phyloP scores from a whole-genome alignment of 352 stramenopile genomes.

The Sclerospora graminicola region DNA sequence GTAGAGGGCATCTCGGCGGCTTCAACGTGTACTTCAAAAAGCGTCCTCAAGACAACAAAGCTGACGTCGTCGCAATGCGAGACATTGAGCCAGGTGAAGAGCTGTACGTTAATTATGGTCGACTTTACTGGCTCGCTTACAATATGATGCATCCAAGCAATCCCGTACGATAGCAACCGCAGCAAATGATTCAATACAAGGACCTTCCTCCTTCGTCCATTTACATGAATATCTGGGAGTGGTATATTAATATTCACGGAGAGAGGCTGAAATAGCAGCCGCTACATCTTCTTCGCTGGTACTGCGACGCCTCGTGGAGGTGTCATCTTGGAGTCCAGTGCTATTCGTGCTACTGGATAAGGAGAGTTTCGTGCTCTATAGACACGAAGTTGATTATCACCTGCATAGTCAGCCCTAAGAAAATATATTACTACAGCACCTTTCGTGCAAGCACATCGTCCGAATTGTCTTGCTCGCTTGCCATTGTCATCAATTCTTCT shows the following conservation, averaged over 20 bases:
- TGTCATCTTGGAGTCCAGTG: slow-evolving; percentile 10
- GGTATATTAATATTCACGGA: slow-evolving; percentile 47
- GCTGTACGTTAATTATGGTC: slow-evolving; percentile 75
- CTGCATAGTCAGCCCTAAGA: background rate
- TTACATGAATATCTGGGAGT: background rate
- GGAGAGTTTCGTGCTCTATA: slow-evolving; percentile 30
- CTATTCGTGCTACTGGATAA: slow-evolving; percentile 26
- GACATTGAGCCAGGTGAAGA: slow-evolving; percentile 53
- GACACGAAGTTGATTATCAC: background rate
- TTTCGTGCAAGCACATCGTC: slow-evolving; percentile 34
- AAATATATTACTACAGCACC: slow-evolving; percentile 10
- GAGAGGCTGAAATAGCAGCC: slow-evolving; percentile 48
- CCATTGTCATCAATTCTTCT: slow-evolving; percentile 3
- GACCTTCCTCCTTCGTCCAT: background rate
- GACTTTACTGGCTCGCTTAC: slow-evolving; percentile 75
- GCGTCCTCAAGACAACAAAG: slow-evolving; percentile 29
- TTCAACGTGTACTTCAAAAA: slow-evolving; percentile 80
- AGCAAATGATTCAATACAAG: slow-evolving; percentile 1
- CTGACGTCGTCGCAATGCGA: slow-evolving; percentile 46
- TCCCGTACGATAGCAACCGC: slow-evolving; percentile 29
- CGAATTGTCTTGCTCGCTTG: slow-evolving; percentile 19
- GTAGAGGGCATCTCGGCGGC: slow-evolving; percentile 28
- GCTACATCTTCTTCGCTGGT: slow-evolving; percentile 52
- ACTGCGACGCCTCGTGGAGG: slow-evolving; percentile 21
- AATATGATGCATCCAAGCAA: slow-evolving; percentile 54